These are phyloP conservation scores for Microthyrium microscopicum DNA, from an alignment of 2,329 filamentous ascomycete genomes.

Conservation along the genomic window DNA sequence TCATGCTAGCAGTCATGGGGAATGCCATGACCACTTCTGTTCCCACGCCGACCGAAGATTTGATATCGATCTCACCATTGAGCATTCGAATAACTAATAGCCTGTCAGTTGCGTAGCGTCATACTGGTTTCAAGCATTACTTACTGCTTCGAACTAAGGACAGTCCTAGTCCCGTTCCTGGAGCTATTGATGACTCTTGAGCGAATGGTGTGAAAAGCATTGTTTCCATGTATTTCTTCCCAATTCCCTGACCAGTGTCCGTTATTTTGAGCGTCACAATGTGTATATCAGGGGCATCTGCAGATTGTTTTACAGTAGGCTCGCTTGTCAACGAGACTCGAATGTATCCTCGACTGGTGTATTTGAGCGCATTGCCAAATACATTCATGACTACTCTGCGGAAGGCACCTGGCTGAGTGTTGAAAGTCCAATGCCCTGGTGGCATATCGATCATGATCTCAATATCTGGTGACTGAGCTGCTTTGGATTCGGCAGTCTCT, in stretches of 20 bases:
- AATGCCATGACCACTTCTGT: slow-evolving; percentile 8
- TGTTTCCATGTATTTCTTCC: slow-evolving; percentile 41
- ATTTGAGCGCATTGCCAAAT: slow-evolving; percentile 33
- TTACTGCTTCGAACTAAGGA: slow-evolving; percentile 43
- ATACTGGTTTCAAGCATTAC: no score
- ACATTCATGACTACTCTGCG: slow-evolving; percentile 32
- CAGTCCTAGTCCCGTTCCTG: slow-evolving; percentile 48
- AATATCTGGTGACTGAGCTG: slow-evolving; percentile 13
- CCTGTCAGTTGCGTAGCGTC: no score
- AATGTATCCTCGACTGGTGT: slow-evolving; percentile 27
- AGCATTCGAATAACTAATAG: slow-evolving; percentile 46
- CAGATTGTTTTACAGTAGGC: neutral
- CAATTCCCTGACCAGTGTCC: slow-evolving; percentile 52
- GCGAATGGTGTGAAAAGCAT: slow-evolving; percentile 46
- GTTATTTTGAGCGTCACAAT: slow-evolving; percentile 31
- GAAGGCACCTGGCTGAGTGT: slow-evolving; percentile 29
- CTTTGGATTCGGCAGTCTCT: neutral
- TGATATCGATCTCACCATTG: slow-evolving; percentile 41
- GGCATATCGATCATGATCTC: slow-evolving; percentile 29
- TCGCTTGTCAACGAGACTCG: slow-evolving; percentile 9
- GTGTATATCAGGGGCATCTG: neutral
- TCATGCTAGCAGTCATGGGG: slow-evolving; percentile 6
- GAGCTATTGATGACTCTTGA: slow-evolving; percentile 44
- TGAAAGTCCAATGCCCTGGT: slow-evolving; percentile 24
- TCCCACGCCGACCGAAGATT: slow-evolving; percentile 16